Conservation (phyloP, 139 green algal genomes). For the Chlorokybus atmophyticus region DNA sequence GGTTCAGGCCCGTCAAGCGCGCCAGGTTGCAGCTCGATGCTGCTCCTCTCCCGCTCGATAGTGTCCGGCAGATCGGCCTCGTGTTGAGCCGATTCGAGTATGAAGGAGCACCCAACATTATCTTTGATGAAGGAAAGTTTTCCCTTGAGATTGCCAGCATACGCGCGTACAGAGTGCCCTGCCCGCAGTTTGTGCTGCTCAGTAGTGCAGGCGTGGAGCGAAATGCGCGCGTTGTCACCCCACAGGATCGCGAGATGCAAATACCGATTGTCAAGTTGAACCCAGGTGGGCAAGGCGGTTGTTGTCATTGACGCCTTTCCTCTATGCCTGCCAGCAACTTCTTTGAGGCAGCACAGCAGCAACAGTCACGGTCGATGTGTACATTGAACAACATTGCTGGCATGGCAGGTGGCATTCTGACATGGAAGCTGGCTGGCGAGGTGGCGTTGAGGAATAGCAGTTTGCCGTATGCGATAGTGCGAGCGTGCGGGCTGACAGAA, state of each 20-base stretch:
- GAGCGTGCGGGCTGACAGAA: slow-evolving; percentile 57
- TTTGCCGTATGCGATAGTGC: slow-evolving; percentile 56
- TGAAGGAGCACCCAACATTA: background rate
- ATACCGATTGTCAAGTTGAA: slow-evolving; percentile 79
- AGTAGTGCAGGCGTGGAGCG: slow-evolving; percentile 65
- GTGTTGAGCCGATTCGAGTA: background rate
- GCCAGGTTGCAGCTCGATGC: background rate
- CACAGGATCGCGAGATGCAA: slow-evolving; percentile 50
- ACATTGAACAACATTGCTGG: background rate
- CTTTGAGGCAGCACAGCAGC: background rate
- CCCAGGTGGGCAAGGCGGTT: no score
- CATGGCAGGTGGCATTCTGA: slow-evolving; percentile 66
- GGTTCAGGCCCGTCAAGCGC: background rate
- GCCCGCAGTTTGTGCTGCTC: slow-evolving; percentile 42
- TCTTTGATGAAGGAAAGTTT: background rate
- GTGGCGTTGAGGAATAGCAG: slow-evolving; percentile 55
- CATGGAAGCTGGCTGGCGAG: slow-evolving; percentile 76
- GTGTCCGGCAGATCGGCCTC: background rate
- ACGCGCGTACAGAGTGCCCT: slow-evolving; percentile 3
- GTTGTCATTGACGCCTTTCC: no score
- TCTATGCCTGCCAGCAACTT: no score
- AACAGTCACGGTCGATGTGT: background rate
- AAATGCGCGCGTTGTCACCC: slow-evolving; percentile 46
- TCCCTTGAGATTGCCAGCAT: slow-evolving; percentile 15
- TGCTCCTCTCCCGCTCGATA: background rate